Evolutionary conservation across 1,284 basidiomycete species (phyloP).

Genomic region (Sanghuangporus sanghuang): DNA sequence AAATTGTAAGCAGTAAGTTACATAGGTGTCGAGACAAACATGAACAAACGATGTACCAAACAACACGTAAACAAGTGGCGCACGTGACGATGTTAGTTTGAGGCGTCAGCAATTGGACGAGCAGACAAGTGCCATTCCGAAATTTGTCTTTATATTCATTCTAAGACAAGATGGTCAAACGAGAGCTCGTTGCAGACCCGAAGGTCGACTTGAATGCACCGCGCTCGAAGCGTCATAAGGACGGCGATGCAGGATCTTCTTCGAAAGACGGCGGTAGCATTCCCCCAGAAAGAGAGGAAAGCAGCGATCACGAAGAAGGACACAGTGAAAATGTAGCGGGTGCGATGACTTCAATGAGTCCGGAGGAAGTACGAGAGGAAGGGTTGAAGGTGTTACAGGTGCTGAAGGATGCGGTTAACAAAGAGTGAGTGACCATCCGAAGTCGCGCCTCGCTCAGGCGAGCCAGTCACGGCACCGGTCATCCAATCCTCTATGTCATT

Average conservation of each 20-base stretch:
- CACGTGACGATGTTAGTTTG: constrained; percentile 1
- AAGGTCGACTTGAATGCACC: constrained; percentile 51
- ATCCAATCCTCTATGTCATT: constrained; percentile 21
- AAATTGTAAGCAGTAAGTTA: not conserved
- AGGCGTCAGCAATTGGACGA: not conserved
- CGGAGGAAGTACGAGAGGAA: constrained; percentile 47
- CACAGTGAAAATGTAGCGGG: constrained; percentile 22
- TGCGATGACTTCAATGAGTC: constrained; percentile 29
- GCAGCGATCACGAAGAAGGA: constrained; percentile 19
- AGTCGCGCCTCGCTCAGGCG: constrained; percentile 29
- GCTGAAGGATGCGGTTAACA: constrained; percentile 73
- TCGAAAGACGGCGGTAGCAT: constrained; percentile 20
- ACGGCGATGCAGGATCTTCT: constrained; percentile 28
- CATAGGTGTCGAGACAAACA: not conserved
- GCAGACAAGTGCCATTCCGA: not conserved
- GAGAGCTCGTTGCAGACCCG: constrained; percentile 50
- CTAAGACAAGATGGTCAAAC: constrained; percentile 51
- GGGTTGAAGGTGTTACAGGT: constrained; percentile 66
- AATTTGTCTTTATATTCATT: not conserved
- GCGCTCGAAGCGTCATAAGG: constrained; percentile 66
- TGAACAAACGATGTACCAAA: not conserved
- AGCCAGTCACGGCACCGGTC: constrained; percentile 25
- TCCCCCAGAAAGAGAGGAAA: constrained; percentile 10
- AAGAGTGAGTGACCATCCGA: constrained; percentile 63
- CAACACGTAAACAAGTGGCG: constrained; percentile 5